phyloP scores from a whole-genome alignment of 371 early-diverging fungal species.

The Lichtheimia hyalospora region DNA sequence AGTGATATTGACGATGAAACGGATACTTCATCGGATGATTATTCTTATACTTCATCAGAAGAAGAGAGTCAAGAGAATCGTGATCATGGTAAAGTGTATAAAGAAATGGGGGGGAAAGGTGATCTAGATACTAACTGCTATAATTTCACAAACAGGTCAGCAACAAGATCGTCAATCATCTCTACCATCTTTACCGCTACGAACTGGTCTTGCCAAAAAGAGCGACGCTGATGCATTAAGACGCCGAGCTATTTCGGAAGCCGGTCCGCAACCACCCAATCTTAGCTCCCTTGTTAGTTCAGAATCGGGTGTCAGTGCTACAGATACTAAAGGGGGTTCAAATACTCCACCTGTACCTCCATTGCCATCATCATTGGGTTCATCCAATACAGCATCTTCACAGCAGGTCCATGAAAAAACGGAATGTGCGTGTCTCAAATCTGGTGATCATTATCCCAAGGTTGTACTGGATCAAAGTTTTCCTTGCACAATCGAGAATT shows the following conservation, averaged over 20 bases:
- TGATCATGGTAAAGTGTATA: not conserved
- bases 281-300: slow-evolving; percentile 5
- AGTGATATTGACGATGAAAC: slow-evolving; percentile 4
- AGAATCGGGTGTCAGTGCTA: not conserved
- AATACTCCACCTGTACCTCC: not conserved
- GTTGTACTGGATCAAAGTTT: slow-evolving; percentile 51
- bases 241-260: slow-evolving; percentile 30
- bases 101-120: not conserved
- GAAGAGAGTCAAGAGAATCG: not conserved
- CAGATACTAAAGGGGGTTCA: not conserved
- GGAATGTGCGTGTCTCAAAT: slow-evolving; percentile 50
- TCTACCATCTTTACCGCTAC: slow-evolving; percentile 19
- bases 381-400: not conserved
- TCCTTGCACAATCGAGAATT: slow-evolving; percentile 44
- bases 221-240: slow-evolving; percentile 12
- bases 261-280: slow-evolving; percentile 24
- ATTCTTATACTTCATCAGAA: slow-evolving; percentile 3
- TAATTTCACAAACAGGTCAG: too few species aligned
- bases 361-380: too few species aligned
- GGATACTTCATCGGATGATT: not conserved
- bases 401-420: slow-evolving; percentile 30
- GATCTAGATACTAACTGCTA: not conserved
- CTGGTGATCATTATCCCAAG: slow-evolving; percentile 48
- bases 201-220: not conserved
- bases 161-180: slow-evolving; percentile 20